These are phyloP conservation scores for Byssochlamys sp. DNA, from an alignment of 2,329 filamentous ascomycete genomes.

Conservation along the genomic window DNA sequence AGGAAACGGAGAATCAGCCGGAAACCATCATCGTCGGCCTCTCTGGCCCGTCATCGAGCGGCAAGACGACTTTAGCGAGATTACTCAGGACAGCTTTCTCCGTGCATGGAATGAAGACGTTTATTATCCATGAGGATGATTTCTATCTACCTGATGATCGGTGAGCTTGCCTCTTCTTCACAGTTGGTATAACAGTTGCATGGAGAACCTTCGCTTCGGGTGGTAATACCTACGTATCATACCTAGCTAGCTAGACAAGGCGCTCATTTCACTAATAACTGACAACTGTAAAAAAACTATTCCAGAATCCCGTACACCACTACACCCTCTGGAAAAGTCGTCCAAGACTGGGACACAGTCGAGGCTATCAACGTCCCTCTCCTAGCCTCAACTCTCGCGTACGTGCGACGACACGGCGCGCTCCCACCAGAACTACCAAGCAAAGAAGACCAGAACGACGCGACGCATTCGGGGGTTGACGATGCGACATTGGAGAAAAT, in stretches of 20 bases:
- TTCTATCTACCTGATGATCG: constrained; percentile 77
- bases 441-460: constrained; percentile 51
- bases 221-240: too few relatives aligned
- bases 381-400: constrained; percentile 56
- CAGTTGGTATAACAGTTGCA: background rate
- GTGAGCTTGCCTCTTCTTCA: constrained; percentile 33
- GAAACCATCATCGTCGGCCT: constrained; percentile 60
- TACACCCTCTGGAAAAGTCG: constrained; percentile 43
- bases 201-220: background rate
- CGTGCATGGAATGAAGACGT: constrained; percentile 31
- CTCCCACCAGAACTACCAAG: constrained; percentile 42
- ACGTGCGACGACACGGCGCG: constrained; percentile 59
- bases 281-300: too few relatives aligned
- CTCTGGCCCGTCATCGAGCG: constrained; percentile 82
- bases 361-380: constrained; percentile 63
- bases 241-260: too few relatives aligned
- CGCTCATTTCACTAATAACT: too few relatives aligned
- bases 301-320: constrained; percentile 33
- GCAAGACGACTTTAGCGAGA: constrained; percentile 86
- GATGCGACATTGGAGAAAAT: constrained; percentile 18
- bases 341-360: constrained; percentile 87
- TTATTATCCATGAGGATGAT: constrained; percentile 90
- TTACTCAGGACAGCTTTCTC: constrained; percentile 75
- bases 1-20: background rate
- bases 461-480: constrained; percentile 34